These are phyloP conservation scores for Magnaporthiopsis rhizophila DNA, from an alignment of 2,329 filamentous ascomycete species.

Conservation along the genomic window DNA sequence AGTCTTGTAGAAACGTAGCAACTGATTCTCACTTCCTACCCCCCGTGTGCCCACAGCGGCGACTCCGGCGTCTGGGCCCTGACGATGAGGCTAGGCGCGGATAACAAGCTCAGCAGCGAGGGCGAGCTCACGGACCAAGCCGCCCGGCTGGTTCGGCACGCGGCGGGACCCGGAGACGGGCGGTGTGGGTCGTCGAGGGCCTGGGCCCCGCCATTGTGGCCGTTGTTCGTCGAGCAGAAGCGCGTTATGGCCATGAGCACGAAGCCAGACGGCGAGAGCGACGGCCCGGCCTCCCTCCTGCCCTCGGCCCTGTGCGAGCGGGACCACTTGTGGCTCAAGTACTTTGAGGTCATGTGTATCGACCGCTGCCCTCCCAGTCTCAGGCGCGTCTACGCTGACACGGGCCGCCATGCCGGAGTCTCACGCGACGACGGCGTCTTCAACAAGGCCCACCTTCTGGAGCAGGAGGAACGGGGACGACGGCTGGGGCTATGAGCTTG, in stretches of 20 bases:
- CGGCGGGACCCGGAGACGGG: constrained; percentile 6
- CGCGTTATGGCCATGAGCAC: constrained; percentile 17
- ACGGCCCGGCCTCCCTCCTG: constrained; percentile 15
- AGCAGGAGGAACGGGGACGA: constrained; percentile 10
- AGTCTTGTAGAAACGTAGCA: background rate
- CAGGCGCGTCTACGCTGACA: constrained; percentile 16
- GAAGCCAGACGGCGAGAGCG: constrained; percentile 15
- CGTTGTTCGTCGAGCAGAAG: constrained; percentile 19
- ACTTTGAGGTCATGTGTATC: constrained; percentile 17
- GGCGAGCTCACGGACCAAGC: constrained; percentile 9
- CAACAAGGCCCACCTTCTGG: constrained; percentile 18
- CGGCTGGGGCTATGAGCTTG: constrained; percentile 16
- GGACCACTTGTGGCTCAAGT: constrained; percentile 15
- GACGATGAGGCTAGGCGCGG: constrained; percentile 10
- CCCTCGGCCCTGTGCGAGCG: constrained; percentile 14
- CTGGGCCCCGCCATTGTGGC: constrained; percentile 15
- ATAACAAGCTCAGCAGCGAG: constrained; percentile 9
- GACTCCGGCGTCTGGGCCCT: constrained; percentile 3
- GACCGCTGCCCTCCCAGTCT: constrained; percentile 14
- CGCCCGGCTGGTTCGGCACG: background rate
- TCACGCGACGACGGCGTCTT: constrained; percentile 14
- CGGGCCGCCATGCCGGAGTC: constrained; percentile 17
- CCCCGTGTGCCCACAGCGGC: background rate
- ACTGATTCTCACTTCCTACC: background rate
- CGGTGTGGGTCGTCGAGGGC: constrained; percentile 17